Evolutionary conservation across 176 grass and related monocot species (phyloP), one percentile per base, ranked within the genome.

Genomic region (Themeda triandra): DNA sequence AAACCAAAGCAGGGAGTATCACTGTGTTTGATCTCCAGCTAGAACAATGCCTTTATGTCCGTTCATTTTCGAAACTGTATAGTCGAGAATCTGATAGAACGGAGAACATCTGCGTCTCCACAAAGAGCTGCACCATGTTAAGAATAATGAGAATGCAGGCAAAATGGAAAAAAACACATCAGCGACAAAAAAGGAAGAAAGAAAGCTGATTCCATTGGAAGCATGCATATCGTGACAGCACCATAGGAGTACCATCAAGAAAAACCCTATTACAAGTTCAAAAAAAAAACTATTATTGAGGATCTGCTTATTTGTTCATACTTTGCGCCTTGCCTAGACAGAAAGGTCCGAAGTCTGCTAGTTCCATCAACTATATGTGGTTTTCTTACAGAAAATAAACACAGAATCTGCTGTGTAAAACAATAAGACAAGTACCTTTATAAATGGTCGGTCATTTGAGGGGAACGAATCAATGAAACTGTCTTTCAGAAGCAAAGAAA

Each of bases 401-500:
- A 69, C 29, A 24, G 13, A 75, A 36, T 51, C 37, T 17, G 51
- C n/a, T 54, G 13, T 58, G 19, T 53, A 31, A 72, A 73, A 80
- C 46, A 83, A 42, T 60, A 29, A 68, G 60, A 67, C 42, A 73
- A 71, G 3, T 83, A 98, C 96, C 96, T 94, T 95, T 75, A 98
- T 82, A 79, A 98, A 98, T 59, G 87, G 87, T n/a, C 86, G 93
- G 78, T 98, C 96, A 25, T 78, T 95, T 2, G 25, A 30, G 27
- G 89, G 86, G 65, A 98, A 98, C 17, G 93, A 98, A 82, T 98
- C 96, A 45, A 98, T 80, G 87, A 94, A 98, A 89, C 93, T 98
- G 80, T 98, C 96, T 72, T 98, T 98, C 18, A 98, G 93, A 74
- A 98, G 93, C 80, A 98, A 90, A 49, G 93, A 98, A 60, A 98